Evolutionary conservation across 805 yeast species (phyloP).

Genomic region (Kuraishia molischiana): DNA sequence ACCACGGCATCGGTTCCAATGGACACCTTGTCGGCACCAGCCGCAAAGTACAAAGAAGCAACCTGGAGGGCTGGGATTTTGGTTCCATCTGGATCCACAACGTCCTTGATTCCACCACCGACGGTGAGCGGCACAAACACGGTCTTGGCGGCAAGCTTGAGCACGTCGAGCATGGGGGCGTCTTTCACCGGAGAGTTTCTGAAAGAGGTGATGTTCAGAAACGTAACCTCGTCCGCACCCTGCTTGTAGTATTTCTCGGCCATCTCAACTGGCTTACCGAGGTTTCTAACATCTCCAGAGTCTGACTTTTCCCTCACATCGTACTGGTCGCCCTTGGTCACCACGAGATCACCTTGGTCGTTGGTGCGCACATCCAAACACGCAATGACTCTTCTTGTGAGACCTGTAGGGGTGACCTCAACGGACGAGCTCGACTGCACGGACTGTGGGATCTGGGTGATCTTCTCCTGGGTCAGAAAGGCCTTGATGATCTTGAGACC

Average conservation of each 20-base stretch:
- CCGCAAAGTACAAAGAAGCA: constrained; percentile 83
- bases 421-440: constrained; percentile 1
- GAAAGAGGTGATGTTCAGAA: constrained; percentile 90
- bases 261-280: constrained; percentile 93
- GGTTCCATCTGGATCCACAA: constrained; percentile 78
- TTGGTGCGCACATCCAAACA: constrained; percentile 95
- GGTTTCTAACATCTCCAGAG: constrained; percentile 67
- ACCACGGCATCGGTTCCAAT: constrained; percentile 96
- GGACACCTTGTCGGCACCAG: constrained; percentile 97
- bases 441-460: constrained; percentile 11
- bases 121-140: constrained; percentile 96
- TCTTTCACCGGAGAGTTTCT: constrained; percentile 89
- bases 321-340: constrained; percentile 97
- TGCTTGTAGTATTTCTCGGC: constrained; percentile 86
- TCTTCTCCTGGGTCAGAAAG: constrained; percentile 45
- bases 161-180: constrained; percentile 91
- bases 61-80: constrained; percentile 78
- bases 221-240: constrained; percentile 97
- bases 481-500: constrained; percentile 72
- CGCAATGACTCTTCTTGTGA: constrained; percentile 88
- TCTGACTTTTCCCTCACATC: constrained; percentile 78
- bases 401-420: constrained; percentile 34
- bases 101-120: constrained; percentile 96
- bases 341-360: constrained; percentile 91
- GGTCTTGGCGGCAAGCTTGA: constrained; percentile 73